Conservation (phyloP, 2,329 filamentous ascomycete genomes). For the Phialophora tarda region DNA sequence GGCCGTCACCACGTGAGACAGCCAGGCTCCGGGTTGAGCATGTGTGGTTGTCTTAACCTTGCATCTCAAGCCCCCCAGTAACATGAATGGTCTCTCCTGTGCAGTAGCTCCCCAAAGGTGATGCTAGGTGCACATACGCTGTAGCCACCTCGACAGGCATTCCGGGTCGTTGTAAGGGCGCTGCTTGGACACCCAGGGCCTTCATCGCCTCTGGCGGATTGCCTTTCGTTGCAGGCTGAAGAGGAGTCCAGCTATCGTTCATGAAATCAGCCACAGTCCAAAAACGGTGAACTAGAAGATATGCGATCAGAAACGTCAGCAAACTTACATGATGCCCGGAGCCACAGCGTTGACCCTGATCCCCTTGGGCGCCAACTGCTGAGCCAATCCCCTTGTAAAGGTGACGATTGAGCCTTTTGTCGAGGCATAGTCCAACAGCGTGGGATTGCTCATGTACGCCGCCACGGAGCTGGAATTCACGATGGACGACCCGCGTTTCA, state of each 20-base stretch:
- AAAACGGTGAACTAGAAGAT: not conserved
- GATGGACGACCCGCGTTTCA: constrained; percentile 56
- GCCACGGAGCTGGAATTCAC: constrained; percentile 63
- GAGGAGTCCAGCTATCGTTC: constrained; percentile 43
- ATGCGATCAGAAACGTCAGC: not conserved
- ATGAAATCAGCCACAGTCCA: not conserved
- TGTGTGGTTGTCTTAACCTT: constrained; percentile 18
- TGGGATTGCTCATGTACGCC: constrained; percentile 59
- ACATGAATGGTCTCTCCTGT: constrained; percentile 36
- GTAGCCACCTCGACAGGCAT: constrained; percentile 50
- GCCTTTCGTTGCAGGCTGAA: constrained; percentile 40
- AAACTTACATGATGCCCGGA: constrained; percentile 42
- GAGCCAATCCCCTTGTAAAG: constrained; percentile 60
- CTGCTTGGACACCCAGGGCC: constrained; percentile 40
- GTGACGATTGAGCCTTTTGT: constrained; percentile 65
- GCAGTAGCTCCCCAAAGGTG: constrained; percentile 35
- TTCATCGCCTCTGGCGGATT: constrained; percentile 45
- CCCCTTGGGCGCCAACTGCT: constrained; percentile 61
- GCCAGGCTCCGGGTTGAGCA: not conserved
- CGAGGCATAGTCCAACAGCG: constrained; percentile 61
- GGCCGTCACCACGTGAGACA: too few species aligned
- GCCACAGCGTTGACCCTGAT: constrained; percentile 60
- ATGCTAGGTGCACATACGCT: constrained; percentile 50
- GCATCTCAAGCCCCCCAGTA: constrained; percentile 35
- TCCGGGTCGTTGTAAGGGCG: constrained; percentile 45